Percentiles rank a stretch among this genome's conserved stretches.
phyloP scores from a whole-genome alignment of 2,329 filamentous ascomycete genomes.

The Penicillium nordicum region DNA sequence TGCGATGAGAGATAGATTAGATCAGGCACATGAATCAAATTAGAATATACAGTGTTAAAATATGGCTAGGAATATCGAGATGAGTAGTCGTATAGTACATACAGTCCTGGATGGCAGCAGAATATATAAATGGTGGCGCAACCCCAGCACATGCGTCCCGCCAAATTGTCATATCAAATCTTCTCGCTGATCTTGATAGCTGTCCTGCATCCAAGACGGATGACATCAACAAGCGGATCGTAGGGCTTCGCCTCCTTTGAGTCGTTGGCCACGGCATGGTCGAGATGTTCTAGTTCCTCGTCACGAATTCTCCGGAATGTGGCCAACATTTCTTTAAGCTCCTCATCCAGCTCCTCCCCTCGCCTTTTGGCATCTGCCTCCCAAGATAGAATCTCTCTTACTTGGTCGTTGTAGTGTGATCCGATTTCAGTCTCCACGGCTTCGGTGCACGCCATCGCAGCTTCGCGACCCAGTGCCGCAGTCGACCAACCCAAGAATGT shows the following conservation, averaged over 20 bases:
- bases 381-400: constrained; percentile 77
- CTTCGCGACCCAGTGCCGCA: constrained; percentile 82
- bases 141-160: too few species aligned
- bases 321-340: constrained; percentile 67
- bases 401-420: constrained; percentile 90
- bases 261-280: constrained; percentile 91
- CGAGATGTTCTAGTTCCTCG: constrained; percentile 94
- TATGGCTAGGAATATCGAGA: not conserved
- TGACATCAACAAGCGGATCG: constrained; percentile 80
- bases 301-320: constrained; percentile 83
- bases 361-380: constrained; percentile 68
- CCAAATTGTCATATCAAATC: constrained; percentile 29
- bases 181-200: constrained; percentile 80
- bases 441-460: constrained; percentile 97
- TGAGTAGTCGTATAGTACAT: constrained; percentile 4
- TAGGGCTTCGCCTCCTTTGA: constrained; percentile 86
- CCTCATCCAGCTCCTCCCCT: constrained; percentile 76
- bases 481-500: constrained; percentile 85
- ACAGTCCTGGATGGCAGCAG: not conserved
- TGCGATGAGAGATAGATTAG: constrained; percentile 6
- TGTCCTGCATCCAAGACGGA: constrained; percentile 82
- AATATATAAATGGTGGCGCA: not conserved
- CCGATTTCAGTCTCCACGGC: constrained; percentile 98
- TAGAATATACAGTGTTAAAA: not conserved
- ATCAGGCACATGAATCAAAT: constrained; percentile 3